A percentile compares a stretch with the other conserved stretches of the same genome.
Evolutionary conservation across 441 rosid genomes (phyloP).

Genomic region (Bocquillonia castaneifolia): DNA sequence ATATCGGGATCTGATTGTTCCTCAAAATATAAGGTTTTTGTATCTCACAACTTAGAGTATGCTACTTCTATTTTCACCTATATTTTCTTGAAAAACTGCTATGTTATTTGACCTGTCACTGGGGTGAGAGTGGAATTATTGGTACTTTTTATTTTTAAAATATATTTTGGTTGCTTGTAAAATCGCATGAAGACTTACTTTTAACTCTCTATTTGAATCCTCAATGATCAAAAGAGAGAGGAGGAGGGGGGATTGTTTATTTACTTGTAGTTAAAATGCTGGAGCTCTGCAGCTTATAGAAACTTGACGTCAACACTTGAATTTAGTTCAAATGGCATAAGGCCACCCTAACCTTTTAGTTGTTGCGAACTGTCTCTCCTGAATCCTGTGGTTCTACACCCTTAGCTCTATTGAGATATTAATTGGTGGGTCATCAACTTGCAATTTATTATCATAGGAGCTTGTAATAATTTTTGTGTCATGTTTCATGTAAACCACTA

Average conservation of each 20-base stretch:
- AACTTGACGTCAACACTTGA: background rate
- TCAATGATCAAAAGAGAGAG: background rate
- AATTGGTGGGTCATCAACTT: background rate
- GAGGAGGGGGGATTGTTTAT: background rate
- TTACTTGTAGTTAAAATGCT: background rate
- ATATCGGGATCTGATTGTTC: background rate
- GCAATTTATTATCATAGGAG: background rate
- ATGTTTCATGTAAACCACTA: background rate
- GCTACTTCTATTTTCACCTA: background rate
- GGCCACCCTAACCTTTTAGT: background rate
- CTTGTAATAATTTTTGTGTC: background rate
- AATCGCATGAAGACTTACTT: background rate
- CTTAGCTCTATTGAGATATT: background rate
- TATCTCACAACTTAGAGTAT: constrained; percentile 5
- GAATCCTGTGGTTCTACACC: background rate
- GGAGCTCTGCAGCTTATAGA: background rate
- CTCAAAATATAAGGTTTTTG: background rate
- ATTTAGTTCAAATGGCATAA: background rate
- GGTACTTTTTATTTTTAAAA: background rate
- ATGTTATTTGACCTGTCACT: background rate
- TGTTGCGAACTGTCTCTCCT: background rate
- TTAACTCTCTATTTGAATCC: background rate
- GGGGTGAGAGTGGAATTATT: background rate
- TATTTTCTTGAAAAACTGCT: background rate
- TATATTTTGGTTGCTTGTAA: background rate